These are phyloP conservation scores for Artomyces pyxidatus DNA, from an alignment of 768 basidiomycete genomes.

Conservation along the genomic window DNA sequence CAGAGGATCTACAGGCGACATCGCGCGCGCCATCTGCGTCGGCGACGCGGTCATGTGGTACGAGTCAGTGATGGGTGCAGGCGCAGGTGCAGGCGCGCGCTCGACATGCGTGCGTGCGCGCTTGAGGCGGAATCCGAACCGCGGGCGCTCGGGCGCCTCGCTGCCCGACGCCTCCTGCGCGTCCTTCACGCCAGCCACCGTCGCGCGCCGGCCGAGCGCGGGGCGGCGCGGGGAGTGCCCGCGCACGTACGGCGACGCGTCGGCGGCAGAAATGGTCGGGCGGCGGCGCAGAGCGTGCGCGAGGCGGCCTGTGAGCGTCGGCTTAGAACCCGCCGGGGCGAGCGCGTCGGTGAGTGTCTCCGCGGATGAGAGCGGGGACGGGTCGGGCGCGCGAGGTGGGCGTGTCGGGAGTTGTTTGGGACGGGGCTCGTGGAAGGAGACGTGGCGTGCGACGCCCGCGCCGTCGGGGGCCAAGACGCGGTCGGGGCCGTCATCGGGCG, in stretches of 20 bases:
- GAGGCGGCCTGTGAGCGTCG: conserved; percentile 5
- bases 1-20: too few species aligned
- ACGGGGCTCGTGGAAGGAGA: conserved; percentile 9
- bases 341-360: conserved; percentile 6
- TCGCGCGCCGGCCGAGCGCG: background rate
- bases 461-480: background rate
- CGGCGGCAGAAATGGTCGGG: background rate
- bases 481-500: background rate
- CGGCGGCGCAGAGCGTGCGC: background rate
- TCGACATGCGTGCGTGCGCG: background rate
- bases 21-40: background rate
- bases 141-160: background rate
- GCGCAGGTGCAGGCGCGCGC: background rate
- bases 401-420: background rate
- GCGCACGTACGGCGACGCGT: background rate
- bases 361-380: conserved; percentile 10
- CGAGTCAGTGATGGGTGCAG: background rate
- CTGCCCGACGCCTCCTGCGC: background rate
- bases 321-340: background rate
- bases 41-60: background rate
- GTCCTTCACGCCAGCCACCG: background rate
- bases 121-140: background rate
- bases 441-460: background rate
- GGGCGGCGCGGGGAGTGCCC: background rate
- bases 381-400: background rate